Percentiles rank a stretch among this genome's conserved stretches.
These are phyloP conservation scores for Fomitopsis pinicola DNA, from an alignment of 1,284 basidiomycete species.

Conservation along the genomic window DNA sequence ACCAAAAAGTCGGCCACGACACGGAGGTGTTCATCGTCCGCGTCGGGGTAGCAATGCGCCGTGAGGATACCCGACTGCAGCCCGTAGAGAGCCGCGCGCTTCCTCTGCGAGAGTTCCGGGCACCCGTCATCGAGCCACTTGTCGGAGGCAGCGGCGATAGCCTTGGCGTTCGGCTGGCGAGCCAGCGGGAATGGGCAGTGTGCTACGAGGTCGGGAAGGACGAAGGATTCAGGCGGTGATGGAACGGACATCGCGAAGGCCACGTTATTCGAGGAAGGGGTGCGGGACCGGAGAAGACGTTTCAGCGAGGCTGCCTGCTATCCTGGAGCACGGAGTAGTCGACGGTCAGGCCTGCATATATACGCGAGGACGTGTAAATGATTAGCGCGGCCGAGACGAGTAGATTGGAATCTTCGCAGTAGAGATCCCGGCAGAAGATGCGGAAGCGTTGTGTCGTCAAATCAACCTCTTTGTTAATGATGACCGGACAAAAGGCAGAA, in stretches of 20 bases:
- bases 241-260: neutral
- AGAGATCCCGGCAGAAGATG: neutral
- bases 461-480: neutral
- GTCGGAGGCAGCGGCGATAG: conserved; percentile 50
- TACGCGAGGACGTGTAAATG: neutral
- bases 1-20: conserved; percentile 44
- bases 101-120: conserved; percentile 34
- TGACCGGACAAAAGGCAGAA: neutral
- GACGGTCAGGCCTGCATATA: neutral
- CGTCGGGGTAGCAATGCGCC: conserved; percentile 57
- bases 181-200: conserved; percentile 53
- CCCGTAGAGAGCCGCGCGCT: conserved; percentile 47
- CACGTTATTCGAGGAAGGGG: neutral
- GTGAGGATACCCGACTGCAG: conserved; percentile 65
- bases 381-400: neutral
- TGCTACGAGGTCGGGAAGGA: conserved; percentile 61
- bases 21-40: conserved; percentile 50
- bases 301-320: neutral
- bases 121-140: conserved; percentile 58
- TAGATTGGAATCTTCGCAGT: neutral
- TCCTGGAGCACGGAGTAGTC: neutral
- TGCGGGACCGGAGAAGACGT: neutral
- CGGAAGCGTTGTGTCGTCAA: neutral
- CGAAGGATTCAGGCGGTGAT: conserved; percentile 30
- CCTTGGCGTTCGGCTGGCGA: conserved; percentile 51